Conservation (phyloP, 2,329 filamentous ascomycete genomes). For the Cryphonectria carpinicola region DNA sequence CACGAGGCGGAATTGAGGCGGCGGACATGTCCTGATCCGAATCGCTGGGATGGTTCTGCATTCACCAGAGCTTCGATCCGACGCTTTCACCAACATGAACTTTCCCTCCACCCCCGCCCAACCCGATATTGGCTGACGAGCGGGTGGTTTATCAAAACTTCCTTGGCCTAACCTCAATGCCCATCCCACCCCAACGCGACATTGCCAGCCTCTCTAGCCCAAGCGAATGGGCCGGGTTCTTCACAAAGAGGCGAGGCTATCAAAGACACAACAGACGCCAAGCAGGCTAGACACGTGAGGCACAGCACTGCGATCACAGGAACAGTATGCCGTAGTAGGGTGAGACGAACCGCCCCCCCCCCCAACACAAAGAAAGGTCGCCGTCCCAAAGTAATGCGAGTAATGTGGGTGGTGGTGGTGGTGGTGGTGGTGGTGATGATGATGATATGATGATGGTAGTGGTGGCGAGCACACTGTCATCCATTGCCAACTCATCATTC, state of each 20-base stretch:
- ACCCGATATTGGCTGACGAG: neutral
- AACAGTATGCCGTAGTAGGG: neutral
- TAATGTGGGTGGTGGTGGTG: neutral
- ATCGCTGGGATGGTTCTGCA: neutral
- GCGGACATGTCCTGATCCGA: neutral
- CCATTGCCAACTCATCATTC: neutral
- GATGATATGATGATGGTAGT: neutral
- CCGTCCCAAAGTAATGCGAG: neutral
- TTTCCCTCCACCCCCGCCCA: neutral
- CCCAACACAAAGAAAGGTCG: neutral
- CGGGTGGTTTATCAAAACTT: neutral
- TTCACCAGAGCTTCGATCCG: neutral
- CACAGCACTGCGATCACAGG: neutral
- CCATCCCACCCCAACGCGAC: neutral
- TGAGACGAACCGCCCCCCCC: neutral
- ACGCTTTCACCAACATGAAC: neutral
- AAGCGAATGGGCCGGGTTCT: neutral
- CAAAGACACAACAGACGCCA: neutral
- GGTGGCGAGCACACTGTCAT: neutral
- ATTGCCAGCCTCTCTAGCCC: neutral
- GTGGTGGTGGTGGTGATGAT: neutral
- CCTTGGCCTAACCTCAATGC: neutral
- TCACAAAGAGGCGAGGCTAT: neutral
- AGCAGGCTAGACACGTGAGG: neutral
- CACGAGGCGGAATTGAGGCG: neutral